Evolutionary conservation across 2,329 filamentous ascomycete genomes (phyloP).

Genomic region (Aspergillus unguis): DNA sequence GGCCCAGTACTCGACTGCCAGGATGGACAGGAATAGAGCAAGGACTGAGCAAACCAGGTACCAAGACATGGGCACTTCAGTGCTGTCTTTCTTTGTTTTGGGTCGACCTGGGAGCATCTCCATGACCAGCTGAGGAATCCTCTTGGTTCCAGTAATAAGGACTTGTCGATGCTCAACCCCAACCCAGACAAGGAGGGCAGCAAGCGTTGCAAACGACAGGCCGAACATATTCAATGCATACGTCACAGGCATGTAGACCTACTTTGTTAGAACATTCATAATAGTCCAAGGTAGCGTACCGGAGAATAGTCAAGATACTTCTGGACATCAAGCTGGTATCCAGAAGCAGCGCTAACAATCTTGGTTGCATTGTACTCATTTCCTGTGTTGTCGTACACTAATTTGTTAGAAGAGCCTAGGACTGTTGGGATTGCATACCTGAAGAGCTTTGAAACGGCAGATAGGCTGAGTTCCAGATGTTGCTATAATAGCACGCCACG

Average conservation of each 20-base stretch:
- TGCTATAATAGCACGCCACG: constrained; percentile 60
- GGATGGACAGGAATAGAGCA: constrained; percentile 23
- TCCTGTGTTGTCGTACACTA: constrained; percentile 67
- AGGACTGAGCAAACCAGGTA: constrained; percentile 16
- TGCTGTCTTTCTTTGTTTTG: background rate
- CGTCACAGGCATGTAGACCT: constrained; percentile 28
- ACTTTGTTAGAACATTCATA: too few species aligned
- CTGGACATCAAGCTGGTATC: constrained; percentile 59
- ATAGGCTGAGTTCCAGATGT: constrained; percentile 61
- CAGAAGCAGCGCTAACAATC: constrained; percentile 52
- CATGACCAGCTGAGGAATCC: background rate
- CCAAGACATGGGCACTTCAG: constrained; percentile 25
- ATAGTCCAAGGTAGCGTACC: constrained; percentile 46
- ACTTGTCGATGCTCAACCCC: constrained; percentile 21
- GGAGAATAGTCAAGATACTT: constrained; percentile 64
- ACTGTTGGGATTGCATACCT: constrained; percentile 12
- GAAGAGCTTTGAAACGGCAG: constrained; percentile 52
- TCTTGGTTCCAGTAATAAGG: constrained; percentile 11
- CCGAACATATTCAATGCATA: constrained; percentile 46
- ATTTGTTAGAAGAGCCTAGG: background rate
- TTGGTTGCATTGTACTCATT: constrained; percentile 59
- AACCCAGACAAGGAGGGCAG: constrained; percentile 43
- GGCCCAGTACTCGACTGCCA: constrained; percentile 25
- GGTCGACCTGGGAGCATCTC: background rate
- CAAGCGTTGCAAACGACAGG: constrained; percentile 62